phyloP scores from a whole-genome alignment of 2,329 filamentous ascomycete species.

The Alternaria sp. region DNA sequence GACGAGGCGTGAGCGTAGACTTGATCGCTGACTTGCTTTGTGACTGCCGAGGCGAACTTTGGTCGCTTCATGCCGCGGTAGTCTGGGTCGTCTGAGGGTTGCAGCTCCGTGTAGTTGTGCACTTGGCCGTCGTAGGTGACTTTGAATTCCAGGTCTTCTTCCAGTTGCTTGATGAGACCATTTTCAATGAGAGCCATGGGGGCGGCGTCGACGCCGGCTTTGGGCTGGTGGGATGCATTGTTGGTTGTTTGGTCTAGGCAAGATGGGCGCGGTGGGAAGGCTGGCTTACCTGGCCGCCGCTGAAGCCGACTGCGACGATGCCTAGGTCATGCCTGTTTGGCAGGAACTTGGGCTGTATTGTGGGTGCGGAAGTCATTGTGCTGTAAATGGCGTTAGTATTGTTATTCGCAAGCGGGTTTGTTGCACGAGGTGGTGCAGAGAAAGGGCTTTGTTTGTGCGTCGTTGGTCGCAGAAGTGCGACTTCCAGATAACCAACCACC shows the following conservation, averaged over 20 bases:
- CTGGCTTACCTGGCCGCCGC: conserved; percentile 82
- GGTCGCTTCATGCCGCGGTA: conserved; percentile 96
- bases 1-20: conserved; percentile 85
- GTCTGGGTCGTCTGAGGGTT: conserved; percentile 76
- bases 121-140: conserved; percentile 84
- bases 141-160: conserved; percentile 85
- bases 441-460: conserved; percentile 4
- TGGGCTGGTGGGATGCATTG: conserved; percentile 66
- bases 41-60: conserved; percentile 84
- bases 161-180: conserved; percentile 83
- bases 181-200: conserved; percentile 88
- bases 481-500: neutral
- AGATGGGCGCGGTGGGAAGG: neutral
- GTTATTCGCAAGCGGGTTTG: neutral
- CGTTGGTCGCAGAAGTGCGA: neutral
- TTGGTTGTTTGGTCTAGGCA: neutral
- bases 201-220: conserved; percentile 89
- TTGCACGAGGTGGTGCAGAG: neutral
- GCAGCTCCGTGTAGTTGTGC: conserved; percentile 80
- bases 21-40: conserved; percentile 78
- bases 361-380: conserved; percentile 64
- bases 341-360: conserved; percentile 77
- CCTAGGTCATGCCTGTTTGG: conserved; percentile 80
- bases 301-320: conserved; percentile 94
- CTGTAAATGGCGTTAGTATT: conserved; percentile 9